Evolutionary conservation across 208 protist genomes (phyloP), one percentile per base, ranked within the genome.

Genomic region (Crithidia sp.): DNA sequence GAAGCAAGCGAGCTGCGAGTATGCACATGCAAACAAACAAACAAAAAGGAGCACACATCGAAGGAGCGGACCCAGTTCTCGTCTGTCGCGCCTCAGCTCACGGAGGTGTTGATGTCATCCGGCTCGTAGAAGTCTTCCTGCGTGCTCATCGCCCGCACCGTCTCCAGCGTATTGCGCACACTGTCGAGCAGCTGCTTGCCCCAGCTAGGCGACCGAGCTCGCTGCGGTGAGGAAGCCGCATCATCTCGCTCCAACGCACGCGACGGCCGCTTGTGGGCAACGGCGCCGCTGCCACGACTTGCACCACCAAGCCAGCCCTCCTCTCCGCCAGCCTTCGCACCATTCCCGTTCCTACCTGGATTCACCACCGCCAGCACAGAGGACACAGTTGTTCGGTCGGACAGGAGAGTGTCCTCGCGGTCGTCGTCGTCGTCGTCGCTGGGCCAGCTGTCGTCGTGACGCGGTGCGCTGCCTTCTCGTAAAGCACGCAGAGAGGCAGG

Each of bases 351-450:
- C 28, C 5, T n/a, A 12, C 28, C 13, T 6, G 60, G 9, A 52
- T 60, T 69, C 19, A 60, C 49, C 1, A 69, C 64, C 36, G 64
- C 64, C 52, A 60, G 52, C 12, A 69, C 64, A 9, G 64, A 69
- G 4, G 64, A 69, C n/a, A 28, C 40, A 9, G 64, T 60, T 7
- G 47, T 67, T 13, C 37, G 13, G 19, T 16, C n/a, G 19, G 60
- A 66, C 8, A 66, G 10, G 12, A 66, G 8, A 41, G 10, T 14
- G 44, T 66, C 44, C 16, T 53, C 45, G 19, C n/a, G 28, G n/a
- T 50, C 6, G 19, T 57, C 16, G 12, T 68, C 17, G 4, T 17
- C 59, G 7, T 57, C 37, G 8, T n/a, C 58, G 12, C 4, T 43
- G 7, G 50, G 36, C 39, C 58, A 36, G 16, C 16, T 5, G 28